phyloP scores from a whole-genome alignment of 495 filamentous ascomycete species.

The Pyronema omphalodes region DNA sequence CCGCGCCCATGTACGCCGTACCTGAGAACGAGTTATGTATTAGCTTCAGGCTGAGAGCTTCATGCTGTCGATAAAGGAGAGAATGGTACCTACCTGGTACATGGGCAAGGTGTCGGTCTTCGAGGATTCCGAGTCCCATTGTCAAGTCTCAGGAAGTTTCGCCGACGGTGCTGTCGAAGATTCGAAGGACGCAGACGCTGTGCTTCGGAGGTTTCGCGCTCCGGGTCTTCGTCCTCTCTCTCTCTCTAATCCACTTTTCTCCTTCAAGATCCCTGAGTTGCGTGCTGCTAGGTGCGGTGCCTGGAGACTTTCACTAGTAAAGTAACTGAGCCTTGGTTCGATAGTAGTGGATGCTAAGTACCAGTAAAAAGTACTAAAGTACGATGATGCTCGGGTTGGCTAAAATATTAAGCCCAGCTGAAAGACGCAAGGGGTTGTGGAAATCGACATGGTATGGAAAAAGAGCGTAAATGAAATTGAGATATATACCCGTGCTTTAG shows the following conservation, averaged over 20 bases:
- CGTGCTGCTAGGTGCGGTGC: neutral
- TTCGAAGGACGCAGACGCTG: neutral
- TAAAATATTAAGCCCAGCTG: no score
- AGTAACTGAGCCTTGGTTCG: neutral
- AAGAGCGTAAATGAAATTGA: no score
- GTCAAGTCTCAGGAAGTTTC: neutral
- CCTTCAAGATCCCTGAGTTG: neutral
- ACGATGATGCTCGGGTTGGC: no score
- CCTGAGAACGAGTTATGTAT: constrained; percentile 7
- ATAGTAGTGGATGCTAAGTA: no score
- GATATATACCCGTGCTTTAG: no score
- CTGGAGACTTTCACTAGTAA: neutral
- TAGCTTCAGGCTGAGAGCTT: neutral
- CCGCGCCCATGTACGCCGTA: constrained; percentile 27
- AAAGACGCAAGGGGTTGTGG: no score
- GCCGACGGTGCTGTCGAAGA: neutral
- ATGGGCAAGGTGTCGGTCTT: constrained; percentile 41
- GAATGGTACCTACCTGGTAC: constrained; percentile 46
- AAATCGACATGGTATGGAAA: no score
- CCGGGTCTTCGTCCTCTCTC: no score
- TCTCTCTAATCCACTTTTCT: no score
- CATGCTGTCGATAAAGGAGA: neutral
- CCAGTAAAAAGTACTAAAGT: no score
- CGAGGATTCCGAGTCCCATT: constrained; percentile 75
- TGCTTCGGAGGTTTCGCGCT: no score